phyloP scores from a whole-genome alignment of 169 alveolate genomes.

The Eimeria necatrix region DNA sequence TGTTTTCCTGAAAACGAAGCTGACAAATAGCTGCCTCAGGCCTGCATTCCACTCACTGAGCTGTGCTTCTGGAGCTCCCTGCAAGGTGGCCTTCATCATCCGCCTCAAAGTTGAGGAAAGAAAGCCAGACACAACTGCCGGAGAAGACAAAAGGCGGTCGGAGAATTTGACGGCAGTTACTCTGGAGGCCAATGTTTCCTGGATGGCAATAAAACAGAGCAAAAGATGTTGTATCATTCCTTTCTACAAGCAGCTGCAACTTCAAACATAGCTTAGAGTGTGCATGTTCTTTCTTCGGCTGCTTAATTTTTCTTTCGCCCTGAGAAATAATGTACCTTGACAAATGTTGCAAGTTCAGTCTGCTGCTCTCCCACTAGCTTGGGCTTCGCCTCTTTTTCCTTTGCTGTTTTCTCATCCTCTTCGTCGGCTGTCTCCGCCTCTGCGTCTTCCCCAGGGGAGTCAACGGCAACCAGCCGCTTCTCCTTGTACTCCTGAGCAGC shows the following conservation, averaged over 20 bases:
- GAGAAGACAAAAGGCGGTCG: constrained; percentile 91
- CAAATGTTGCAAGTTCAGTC: constrained; percentile 80
- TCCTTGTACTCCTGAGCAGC: constrained; percentile 79
- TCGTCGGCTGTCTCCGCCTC: constrained; percentile 70
- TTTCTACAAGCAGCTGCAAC: background rate
- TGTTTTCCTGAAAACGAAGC: too few relatives aligned
- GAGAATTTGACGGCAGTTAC: constrained; percentile 93
- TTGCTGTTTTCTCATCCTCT: constrained; percentile 49
- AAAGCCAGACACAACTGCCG: constrained; percentile 94
- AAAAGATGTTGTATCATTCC: background rate
- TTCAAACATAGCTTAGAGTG: background rate
- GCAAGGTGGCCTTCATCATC: constrained; percentile 81
- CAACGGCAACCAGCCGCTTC: constrained; percentile 82
- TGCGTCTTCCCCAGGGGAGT: constrained; percentile 82
- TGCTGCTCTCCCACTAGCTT: constrained; percentile 82
- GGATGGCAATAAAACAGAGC: background rate
- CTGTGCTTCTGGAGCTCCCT: constrained; percentile 85
- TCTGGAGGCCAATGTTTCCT: constrained; percentile 86
- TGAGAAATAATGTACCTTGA: constrained; percentile 65
- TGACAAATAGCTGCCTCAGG: too few relatives aligned
- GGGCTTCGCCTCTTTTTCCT: constrained; percentile 69
- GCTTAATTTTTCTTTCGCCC: too few relatives aligned
- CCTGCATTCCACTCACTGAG: constrained; percentile 19
- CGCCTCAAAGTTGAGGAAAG: constrained; percentile 90
- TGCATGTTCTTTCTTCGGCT: too few relatives aligned